Evolutionary conservation across 2,329 filamentous ascomycete species (phyloP).

Genomic region (Colletotrichum chrysophilum): DNA sequence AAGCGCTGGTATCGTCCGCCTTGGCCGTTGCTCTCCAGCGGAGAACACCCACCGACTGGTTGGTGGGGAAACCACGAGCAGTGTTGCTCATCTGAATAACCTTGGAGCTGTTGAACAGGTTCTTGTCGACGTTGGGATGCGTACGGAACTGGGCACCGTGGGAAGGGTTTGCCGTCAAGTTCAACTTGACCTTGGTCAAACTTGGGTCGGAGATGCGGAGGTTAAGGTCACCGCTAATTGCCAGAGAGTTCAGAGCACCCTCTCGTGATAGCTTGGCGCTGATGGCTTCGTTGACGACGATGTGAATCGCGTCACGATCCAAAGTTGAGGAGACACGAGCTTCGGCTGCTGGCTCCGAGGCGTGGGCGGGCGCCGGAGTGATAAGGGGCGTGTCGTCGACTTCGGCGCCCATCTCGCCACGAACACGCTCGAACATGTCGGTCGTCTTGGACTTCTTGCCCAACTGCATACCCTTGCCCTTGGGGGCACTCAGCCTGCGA

Average conservation of each 20-base stretch:
- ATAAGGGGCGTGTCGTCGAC: constrained; percentile 80
- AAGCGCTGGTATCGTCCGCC: constrained; percentile 77
- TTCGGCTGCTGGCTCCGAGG: constrained; percentile 57
- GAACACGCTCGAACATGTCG: constrained; percentile 95
- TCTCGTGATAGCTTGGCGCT: constrained; percentile 88
- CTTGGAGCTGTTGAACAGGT: constrained; percentile 81
- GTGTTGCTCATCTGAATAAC: constrained; percentile 89
- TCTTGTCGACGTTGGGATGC: constrained; percentile 95
- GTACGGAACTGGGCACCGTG: constrained; percentile 92
- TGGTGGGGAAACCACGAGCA: constrained; percentile 88
- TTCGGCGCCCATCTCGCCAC: constrained; percentile 88
- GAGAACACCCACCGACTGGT: constrained; percentile 91
- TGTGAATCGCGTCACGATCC: constrained; percentile 85
- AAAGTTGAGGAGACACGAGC: constrained; percentile 68
- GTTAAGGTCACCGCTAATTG: constrained; percentile 90
- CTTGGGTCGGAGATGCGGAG: constrained; percentile 88
- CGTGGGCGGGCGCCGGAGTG: constrained; percentile 53
- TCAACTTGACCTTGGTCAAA: constrained; percentile 90
- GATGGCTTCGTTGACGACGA: constrained; percentile 89
- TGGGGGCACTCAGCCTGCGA: constrained; percentile 54
- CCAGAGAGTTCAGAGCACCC: constrained; percentile 83
- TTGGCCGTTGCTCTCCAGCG: constrained; percentile 90
- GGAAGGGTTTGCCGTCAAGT: constrained; percentile 75
- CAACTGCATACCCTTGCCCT: constrained; percentile 98
- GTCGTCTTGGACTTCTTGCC: constrained; percentile 99